phyloP scores from a whole-genome alignment of 768 basidiomycete species.

The Hypsizygus marmoreus region DNA sequence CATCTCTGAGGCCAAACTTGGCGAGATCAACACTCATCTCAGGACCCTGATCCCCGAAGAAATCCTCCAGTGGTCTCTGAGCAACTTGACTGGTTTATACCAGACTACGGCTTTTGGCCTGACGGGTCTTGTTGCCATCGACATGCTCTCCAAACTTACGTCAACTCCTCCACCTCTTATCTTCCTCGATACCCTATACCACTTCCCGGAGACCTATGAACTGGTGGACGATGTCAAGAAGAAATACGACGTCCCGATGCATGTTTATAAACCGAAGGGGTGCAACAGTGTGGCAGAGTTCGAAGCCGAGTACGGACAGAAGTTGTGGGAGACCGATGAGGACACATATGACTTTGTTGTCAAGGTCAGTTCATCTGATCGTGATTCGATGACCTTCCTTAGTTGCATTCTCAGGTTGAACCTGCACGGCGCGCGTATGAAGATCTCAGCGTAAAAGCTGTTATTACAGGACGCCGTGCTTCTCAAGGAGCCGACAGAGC shows the following conservation, averaged over 20 bases:
- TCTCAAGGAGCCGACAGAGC: constrained; percentile 93
- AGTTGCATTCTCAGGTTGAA: constrained; percentile 65
- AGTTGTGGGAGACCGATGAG: constrained; percentile 88
- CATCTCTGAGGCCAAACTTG: constrained; percentile 57
- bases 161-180: constrained; percentile 76
- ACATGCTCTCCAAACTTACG: constrained; percentile 90
- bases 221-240: constrained; percentile 81
- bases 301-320: constrained; percentile 75
- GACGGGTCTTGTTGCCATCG: constrained; percentile 90
- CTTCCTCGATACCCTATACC: constrained; percentile 96
- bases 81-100: constrained; percentile 75
- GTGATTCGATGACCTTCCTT: not conserved
- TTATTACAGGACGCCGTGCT: constrained; percentile 93
- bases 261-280: constrained; percentile 77
- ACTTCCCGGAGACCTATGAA: constrained; percentile 91
- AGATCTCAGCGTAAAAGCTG: constrained; percentile 73
- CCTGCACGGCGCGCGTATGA: constrained; percentile 89
- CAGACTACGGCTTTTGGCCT: constrained; percentile 98
- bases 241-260: constrained; percentile 71
- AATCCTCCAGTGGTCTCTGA: constrained; percentile 84
- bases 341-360: constrained; percentile 87
- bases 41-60: constrained; percentile 73
- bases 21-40: constrained; percentile 74
- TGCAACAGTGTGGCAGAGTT: constrained; percentile 73
- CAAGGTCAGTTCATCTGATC: constrained; percentile 57